phyloP scores from a whole-genome alignment of 2,329 filamentous ascomycete genomes.

The Colletotrichum sp. region DNA sequence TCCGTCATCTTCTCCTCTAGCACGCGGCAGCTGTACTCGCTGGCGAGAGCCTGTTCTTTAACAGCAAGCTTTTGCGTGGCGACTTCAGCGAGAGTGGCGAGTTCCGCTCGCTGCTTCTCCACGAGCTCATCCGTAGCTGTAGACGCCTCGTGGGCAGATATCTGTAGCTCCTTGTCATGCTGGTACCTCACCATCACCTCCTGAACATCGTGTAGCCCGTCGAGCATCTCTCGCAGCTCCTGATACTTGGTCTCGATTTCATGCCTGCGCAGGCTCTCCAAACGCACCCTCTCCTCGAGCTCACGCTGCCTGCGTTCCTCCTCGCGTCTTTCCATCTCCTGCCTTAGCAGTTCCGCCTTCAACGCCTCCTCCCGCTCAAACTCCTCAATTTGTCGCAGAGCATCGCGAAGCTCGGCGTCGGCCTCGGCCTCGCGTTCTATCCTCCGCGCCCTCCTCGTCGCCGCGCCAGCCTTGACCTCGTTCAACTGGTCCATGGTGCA shows the following conservation, averaged over 20 bases:
- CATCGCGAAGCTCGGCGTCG: conserved; percentile 37
- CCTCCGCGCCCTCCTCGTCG: conserved; percentile 37
- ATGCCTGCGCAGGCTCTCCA: conserved; percentile 44
- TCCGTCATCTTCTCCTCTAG: conserved; percentile 48
- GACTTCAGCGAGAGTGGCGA: conserved; percentile 28
- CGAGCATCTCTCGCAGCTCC: conserved; percentile 39
- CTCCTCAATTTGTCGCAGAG: conserved; percentile 48
- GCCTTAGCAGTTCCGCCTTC: conserved; percentile 42
- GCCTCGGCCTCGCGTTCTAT: conserved; percentile 35
- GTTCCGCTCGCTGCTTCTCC: conserved; percentile 36
- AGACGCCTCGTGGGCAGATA: conserved; percentile 27
- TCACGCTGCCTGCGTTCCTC: conserved; percentile 41
- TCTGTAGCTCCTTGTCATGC: conserved; percentile 39
- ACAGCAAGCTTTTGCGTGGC: conserved; percentile 33
- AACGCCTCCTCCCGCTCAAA: conserved; percentile 51
- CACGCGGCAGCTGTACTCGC: conserved; percentile 46
- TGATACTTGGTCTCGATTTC: conserved; percentile 43
- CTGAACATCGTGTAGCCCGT: conserved; percentile 47
- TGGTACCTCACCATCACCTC: conserved; percentile 37
- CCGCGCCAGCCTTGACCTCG: conserved; percentile 42
- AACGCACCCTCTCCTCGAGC: conserved; percentile 40
- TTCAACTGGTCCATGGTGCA: conserved; percentile 59
- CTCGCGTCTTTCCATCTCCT: conserved; percentile 40
- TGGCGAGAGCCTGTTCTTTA: conserved; percentile 37
- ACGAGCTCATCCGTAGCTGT: conserved; percentile 32